Base-by-base conservation (phyloP, 306 rosid species). In the Cyclanthera cordifolia region DNA sequence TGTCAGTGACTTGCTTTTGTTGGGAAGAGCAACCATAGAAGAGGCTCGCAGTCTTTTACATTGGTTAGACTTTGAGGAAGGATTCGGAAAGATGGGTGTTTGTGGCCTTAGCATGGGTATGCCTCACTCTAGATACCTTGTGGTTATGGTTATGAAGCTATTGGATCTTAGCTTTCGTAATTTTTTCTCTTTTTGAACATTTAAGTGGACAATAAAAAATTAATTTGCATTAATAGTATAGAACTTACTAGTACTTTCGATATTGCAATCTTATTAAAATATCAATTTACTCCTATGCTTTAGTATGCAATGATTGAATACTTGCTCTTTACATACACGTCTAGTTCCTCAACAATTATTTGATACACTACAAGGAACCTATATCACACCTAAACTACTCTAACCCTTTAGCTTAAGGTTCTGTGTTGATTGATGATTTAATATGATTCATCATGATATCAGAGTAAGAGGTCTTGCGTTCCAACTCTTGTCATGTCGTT, bases 91-190 rank as follows among this genome's bases (percentile, higher is more conserved):
- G 85, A 89, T 86, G 91, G 98, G 96, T 76, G 84, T 93, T 82
- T 93, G 98, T 77, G 98, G 98, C 72, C 96, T 93, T 77, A 93
- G 98, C 75, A 93, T 89, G 96, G 98, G 98, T 89, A 87, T 80
- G 95, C 63, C 68, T 79, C 50, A 49, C 50, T 78, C 55, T 66
- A 46, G 28, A 61, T 61, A 39, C 51, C 67, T 28, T 27, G 9
- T 30, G 21, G 28, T 58, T 60, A 1, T 61, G 69, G 6, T 61
- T 39, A 39, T 61, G 51, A 20, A 41, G 10, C 28, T 61, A 34
- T 3, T 61, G 8, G 27, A 37, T 17, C 45, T 28, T 1, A 14
- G 13, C 11, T 28, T 30, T 8, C 14, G 39, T 4, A 32, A 32
- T 7, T 32, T 23, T 30, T 58, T 17, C 37, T 32, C 45, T 30